Percentiles rank a stretch among this genome's conserved stretches.
These are phyloP conservation scores for Tetrapyrgos nigripes DNA, from an alignment of 1,284 basidiomycete genomes.

Conservation along the genomic window DNA sequence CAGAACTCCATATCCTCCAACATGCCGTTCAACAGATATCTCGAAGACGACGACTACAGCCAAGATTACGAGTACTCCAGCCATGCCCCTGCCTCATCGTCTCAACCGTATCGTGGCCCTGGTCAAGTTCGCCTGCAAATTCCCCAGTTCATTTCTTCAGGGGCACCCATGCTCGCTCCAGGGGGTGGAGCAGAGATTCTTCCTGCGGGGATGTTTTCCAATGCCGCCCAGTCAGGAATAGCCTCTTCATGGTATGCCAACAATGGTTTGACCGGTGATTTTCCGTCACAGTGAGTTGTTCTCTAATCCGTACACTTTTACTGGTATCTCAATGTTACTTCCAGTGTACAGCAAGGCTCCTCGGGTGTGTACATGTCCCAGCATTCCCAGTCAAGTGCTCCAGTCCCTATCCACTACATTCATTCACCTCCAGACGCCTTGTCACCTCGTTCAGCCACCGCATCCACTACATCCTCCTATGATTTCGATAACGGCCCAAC, in stretches of 20 bases:
- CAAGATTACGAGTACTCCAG: slow-evolving; percentile 1
- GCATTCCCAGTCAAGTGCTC: neutral
- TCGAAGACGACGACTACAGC: neutral
- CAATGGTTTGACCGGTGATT: slow-evolving; percentile 40
- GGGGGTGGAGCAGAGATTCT: slow-evolving; percentile 78
- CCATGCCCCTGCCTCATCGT: neutral
- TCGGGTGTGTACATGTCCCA: neutral
- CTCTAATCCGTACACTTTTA: neutral
- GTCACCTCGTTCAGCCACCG: neutral
- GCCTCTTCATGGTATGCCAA: slow-evolving; percentile 57
- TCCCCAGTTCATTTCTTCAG: slow-evolving; percentile 64
- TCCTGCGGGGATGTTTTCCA: slow-evolving; percentile 50
- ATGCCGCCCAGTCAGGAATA: slow-evolving; percentile 26
- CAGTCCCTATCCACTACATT: neutral
- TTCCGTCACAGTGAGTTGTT: neutral
- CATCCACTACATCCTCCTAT: slow-evolving; percentile 4
- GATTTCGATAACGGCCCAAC: slow-evolving; percentile 14
- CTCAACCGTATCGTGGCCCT: neutral
- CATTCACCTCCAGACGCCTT: slow-evolving; percentile 1
- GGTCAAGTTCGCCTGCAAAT: slow-evolving; percentile 61
- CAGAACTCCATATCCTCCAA: neutral
- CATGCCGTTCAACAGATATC: slow-evolving; percentile 14
- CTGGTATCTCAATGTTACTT: neutral
- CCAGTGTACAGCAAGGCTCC: neutral
- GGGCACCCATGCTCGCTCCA: slow-evolving; percentile 62